Evolutionary conservation across 148 eudicot genomes (phyloP), one percentile per base, ranked within the genome.

Genomic region (Linanthus parryae): DNA sequence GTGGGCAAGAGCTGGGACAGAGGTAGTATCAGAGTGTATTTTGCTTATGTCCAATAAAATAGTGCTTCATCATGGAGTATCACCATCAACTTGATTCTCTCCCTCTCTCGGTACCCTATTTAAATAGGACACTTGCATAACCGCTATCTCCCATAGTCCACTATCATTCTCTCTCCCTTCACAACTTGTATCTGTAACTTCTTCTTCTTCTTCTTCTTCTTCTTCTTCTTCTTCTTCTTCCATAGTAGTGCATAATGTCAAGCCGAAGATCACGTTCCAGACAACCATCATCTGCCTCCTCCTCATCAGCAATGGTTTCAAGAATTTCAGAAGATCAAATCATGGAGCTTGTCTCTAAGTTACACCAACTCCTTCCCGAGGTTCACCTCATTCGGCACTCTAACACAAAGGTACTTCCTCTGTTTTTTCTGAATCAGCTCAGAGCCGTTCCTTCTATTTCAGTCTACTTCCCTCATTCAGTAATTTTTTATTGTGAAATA

Each of bases 291-390:
- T n/a, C n/a, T n/a, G n/a, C n/a, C n/a, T n/a, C n/a, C n/a, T n/a
- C n/a, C n/a, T 58, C 67, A 35, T 71, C 78, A 0, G 83, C 75
- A 39, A 65, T 23, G 34, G 34, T n/a, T 7, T 64, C 86, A 0
- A 66, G 66, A 38, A 89, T 89, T 8, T 79, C 65, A 44, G 97
- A 89, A 27, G 97, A 85, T 45, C 90, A 84, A 56, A 84, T 87
- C 35, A 70, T 80, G 14, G 91, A 83, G 48, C 91, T 87, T 20
- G 77, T 87, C 45, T 71, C 71, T 57, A 83, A 83, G 57, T 62
- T 87, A 59, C 91, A 83, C 39, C 86, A 72, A 41, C 84, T 89
- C 25, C 66, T 89, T 53, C 97, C 97, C n/a, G 94, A 82, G 70
- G 52, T 83, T 43, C 85, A 85, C 14, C 38, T 16, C 21, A 53